phyloP scores from a whole-genome alignment of 306 rosid species.

The barrel medic (Medicago truncatula) region DNA sequence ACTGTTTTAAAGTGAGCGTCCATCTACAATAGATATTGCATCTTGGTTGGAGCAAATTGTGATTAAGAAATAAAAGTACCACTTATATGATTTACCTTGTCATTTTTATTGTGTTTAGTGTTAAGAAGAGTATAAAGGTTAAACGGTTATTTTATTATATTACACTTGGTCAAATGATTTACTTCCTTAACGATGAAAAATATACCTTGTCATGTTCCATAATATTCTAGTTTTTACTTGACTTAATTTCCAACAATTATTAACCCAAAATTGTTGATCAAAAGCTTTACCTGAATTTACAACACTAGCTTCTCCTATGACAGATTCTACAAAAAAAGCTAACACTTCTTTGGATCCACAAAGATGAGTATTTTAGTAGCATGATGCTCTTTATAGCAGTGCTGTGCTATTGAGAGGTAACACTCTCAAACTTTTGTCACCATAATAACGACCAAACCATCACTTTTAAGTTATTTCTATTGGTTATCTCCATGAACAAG shows the following conservation, averaged over 20 bases:
- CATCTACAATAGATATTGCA: conserved; percentile 66
- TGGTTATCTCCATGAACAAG: not conserved
- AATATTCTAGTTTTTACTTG: no score
- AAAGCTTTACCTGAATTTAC: not conserved
- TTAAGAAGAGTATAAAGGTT: no score
- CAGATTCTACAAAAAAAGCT: conserved; percentile 9
- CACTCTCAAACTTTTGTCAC: not conserved
- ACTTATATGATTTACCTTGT: not conserved
- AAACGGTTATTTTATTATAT: not conserved
- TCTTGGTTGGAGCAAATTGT: conserved; percentile 84
- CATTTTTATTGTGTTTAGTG: not conserved
- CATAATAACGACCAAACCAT: not conserved
- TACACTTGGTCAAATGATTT: not conserved
- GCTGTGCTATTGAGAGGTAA: not conserved
- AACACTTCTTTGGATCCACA: conserved; percentile 30
- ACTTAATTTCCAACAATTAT: no score
- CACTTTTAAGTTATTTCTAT: not conserved
- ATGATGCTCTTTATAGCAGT: conserved; percentile 8
- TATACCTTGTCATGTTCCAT: no score
- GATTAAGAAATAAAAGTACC: no score
- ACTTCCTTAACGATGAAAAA: no score
- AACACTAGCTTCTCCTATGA: not conserved
- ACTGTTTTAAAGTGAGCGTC: conserved; percentile 52
- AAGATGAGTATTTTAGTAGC: conserved; percentile 5
- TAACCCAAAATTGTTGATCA: not conserved